Conservation (phyloP, 129 eudicot genomes). For the Deinandra increscens region DNA sequence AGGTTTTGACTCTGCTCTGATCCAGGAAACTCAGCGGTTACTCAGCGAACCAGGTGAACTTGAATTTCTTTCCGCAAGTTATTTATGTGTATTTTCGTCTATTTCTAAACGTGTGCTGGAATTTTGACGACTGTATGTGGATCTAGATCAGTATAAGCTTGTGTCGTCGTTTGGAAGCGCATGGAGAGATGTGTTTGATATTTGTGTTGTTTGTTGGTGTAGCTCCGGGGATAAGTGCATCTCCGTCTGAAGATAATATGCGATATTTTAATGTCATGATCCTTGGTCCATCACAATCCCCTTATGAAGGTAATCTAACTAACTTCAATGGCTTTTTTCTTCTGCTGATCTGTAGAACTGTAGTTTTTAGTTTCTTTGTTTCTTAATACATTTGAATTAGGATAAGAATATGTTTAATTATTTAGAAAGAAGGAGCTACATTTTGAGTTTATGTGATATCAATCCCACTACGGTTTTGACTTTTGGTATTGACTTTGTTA, state of each 20-base stretch:
- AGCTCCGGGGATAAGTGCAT: conserved; percentile 64
- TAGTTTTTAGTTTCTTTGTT: conserved; percentile 3
- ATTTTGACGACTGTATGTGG: conserved; percentile 10
- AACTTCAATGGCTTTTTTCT: not conserved
- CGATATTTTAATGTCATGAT: conserved; percentile 58
- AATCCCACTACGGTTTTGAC: not conserved
- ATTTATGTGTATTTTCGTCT: not conserved
- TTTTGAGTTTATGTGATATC: not conserved
- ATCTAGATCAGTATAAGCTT: conserved; percentile 5
- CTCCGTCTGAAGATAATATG: conserved; percentile 60
- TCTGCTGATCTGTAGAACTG: not conserved
- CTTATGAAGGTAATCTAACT: conserved; percentile 45
- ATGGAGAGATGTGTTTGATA: not conserved
- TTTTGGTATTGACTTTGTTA: conserved; percentile 4
- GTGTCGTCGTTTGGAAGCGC: not conserved
- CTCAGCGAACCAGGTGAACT: conserved; percentile 59
- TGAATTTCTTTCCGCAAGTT: not conserved
- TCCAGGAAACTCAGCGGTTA: conserved; percentile 58
- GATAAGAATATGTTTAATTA: not conserved
- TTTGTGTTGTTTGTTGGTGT: conserved; percentile 20
- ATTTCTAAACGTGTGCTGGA: not conserved
- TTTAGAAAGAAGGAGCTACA: conserved; percentile 11
- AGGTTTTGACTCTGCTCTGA: conserved; percentile 22
- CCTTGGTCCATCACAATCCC: conserved; percentile 57
- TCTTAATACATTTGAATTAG: not conserved